Evolutionary conservation across 441 rosid species (phyloP), one percentile per base, ranked within the genome.

Genomic region (Erysimum pusillum): DNA sequence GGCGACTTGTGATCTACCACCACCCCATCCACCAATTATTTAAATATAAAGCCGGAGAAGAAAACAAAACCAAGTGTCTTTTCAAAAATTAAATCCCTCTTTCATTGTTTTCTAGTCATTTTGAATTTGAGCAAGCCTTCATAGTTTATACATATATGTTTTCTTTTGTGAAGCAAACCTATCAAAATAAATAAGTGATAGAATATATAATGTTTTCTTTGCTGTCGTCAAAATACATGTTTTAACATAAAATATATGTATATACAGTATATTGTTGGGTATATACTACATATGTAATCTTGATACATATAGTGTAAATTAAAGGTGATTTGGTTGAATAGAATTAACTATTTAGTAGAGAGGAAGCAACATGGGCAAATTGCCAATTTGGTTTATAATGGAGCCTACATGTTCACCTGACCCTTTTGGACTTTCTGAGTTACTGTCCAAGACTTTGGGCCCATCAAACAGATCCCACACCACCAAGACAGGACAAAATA

Each of bases 11-110:
- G 81, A 73, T 60, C 74, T 60, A 67, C 77, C 69, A 73, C 81
- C 25, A 78, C 77, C 81, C 81, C 81, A 78, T 78, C 81, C 81
- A 78, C 74, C 81, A 78, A 67, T 46, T 78, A 20, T 25, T 32
- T 12, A 9, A 57, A 32, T 66, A 38, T 4, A 31, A n/a, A 71
- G 56, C 65, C 25, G 44, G 14, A 65, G 35, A 49, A 64, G 1
- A 59, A 71, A 71, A 78, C 69, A 72, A 71, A 77, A 77, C 45
- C 62, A 60, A 32, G 46, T 14, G 74, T 78, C 77, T 77, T 57
- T 39, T 77, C 73, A 34, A 28, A 25, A 4, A 34, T 13, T 63
- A 0, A 71, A 45, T 54, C 53, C 49, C 66, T 53, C 7, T 64
- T 77, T 77, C 46, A 71, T 46, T 17, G 35, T 53, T 48, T 38